phyloP scores from a whole-genome alignment of 176 grass and related monocot species.

The Ananas comosus region DNA sequence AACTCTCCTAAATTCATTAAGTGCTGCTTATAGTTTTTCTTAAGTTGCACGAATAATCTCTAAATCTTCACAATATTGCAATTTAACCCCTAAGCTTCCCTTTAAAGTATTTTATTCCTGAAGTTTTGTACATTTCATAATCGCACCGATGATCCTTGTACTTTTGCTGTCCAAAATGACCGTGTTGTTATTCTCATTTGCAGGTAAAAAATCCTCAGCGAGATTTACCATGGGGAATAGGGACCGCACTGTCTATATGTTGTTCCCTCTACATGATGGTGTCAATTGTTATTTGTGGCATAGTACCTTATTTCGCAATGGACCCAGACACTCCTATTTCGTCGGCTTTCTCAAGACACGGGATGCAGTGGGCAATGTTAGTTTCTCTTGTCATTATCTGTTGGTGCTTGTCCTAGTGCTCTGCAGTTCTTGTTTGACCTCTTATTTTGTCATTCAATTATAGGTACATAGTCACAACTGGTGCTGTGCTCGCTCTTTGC shows the following conservation, averaged over 20 bases:
- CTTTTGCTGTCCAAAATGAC: neutral
- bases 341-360: conserved; percentile 77
- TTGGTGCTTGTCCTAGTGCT: neutral
- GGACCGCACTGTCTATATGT: conserved; percentile 58
- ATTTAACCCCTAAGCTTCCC: too few relatives aligned
- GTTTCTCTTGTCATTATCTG: conserved; percentile 16
- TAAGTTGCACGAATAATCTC: too few relatives aligned
- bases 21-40: too few relatives aligned
- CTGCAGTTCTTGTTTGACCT: conserved; percentile 4
- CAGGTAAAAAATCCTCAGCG: conserved; percentile 95
- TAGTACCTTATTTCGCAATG: conserved; percentile 90
- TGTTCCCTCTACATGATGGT: conserved; percentile 90
- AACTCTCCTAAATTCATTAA: neutral
- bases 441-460: conserved; percentile 20
- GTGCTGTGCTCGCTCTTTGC: conserved; percentile 91
- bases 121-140: too few relatives aligned
- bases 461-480: conserved; percentile 85
- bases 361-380: conserved; percentile 89
- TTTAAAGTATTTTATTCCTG: too few relatives aligned
- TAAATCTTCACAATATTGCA: too few relatives aligned
- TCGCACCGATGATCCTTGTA: neutral
- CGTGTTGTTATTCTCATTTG: conserved; percentile 1
- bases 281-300: conserved; percentile 80
- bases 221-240: conserved; percentile 88
- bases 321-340: conserved; percentile 98